phyloP scores from a whole-genome alignment of 441 rosid species.

The Pelargonium cotyledonis region DNA sequence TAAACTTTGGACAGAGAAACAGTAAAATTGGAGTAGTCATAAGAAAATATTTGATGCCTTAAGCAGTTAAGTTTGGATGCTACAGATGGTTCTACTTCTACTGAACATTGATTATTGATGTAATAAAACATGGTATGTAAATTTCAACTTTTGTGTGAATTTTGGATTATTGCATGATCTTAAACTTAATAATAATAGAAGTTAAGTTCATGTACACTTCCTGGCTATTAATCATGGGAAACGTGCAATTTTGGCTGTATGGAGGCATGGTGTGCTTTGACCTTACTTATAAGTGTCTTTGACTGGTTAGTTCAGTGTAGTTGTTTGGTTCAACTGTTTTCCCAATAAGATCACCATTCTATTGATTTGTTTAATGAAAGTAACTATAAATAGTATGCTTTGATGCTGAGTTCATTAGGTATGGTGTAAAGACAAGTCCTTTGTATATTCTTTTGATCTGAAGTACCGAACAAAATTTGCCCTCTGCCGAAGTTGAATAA shows the following conservation, averaged over 20 bases:
- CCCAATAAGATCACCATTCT: not conserved
- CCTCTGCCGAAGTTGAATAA: too few relatives aligned
- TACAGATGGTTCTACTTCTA: not conserved
- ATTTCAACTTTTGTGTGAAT: too few relatives aligned
- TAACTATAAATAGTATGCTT: not conserved
- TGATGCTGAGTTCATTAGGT: too few relatives aligned
- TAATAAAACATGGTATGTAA: too few relatives aligned
- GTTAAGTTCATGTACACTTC: not conserved
- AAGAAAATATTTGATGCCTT: not conserved
- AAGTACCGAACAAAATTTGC: too few relatives aligned
- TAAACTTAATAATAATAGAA: too few relatives aligned
- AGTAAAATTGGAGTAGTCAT: not conserved
- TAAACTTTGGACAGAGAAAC: not conserved
- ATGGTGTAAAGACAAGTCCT: too few relatives aligned
- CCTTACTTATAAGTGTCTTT: not conserved
- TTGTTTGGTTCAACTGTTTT: not conserved
- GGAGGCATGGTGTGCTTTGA: not conserved
- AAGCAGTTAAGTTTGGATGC: not conserved
- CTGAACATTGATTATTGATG: not conserved
- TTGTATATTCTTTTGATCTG: too few relatives aligned
- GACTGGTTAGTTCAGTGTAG: not conserved
- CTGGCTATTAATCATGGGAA: not conserved
- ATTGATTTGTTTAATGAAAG: not conserved
- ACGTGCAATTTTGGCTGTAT: not conserved
- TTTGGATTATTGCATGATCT: not conserved